A percentile compares a stretch with the other conserved stretches of the same genome.
phyloP scores from a whole-genome alignment of 2,329 filamentous ascomycete genomes.

The Ophiocordyceps camponoti-floridani region DNA sequence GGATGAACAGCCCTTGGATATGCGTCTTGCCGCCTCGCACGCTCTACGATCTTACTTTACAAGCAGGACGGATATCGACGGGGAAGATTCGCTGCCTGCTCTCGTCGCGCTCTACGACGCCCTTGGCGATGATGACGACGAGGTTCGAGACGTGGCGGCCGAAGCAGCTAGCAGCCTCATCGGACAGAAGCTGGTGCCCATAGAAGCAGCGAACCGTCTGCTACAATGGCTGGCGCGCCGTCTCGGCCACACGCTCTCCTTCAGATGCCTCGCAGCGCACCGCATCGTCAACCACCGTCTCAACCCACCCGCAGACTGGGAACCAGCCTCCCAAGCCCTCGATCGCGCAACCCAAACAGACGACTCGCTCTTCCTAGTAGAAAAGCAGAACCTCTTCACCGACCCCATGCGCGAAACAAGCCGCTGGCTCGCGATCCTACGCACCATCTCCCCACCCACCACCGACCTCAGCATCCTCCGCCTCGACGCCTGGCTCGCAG shows the following conservation, averaged over 20 bases:
- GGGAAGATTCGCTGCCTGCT: conserved; percentile 25
- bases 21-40: conserved; percentile 38
- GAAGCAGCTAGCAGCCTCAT: conserved; percentile 24
- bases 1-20: conserved; percentile 44
- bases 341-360: conserved; percentile 31
- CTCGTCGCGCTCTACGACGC: conserved; percentile 55
- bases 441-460: conserved; percentile 5
- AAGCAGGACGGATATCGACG: conserved; percentile 5
- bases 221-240: conserved; percentile 20
- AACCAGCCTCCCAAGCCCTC: conserved; percentile 21
- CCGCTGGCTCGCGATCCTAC: conserved; percentile 44
- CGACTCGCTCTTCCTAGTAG: conserved; percentile 62
- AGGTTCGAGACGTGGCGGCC: conserved; percentile 54
- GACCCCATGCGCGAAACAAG: conserved; percentile 61
- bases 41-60: conserved; percentile 35
- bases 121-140: conserved; percentile 82
- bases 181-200: conserved; percentile 22
- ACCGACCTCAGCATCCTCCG: conserved; percentile 3
- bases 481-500: conserved; percentile 27
- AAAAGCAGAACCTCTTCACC: conserved; percentile 89
- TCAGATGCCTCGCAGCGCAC: conserved; percentile 20
- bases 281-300: conserved; percentile 18
- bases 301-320: conserved; percentile 4
- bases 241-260: conserved; percentile 17
- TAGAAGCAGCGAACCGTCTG: conserved; percentile 27